Evolutionary conservation across 192 early-diverging fungal genomes (phyloP), one percentile per base, ranked within the genome.

Genomic region (Coemansia sp.): DNA sequence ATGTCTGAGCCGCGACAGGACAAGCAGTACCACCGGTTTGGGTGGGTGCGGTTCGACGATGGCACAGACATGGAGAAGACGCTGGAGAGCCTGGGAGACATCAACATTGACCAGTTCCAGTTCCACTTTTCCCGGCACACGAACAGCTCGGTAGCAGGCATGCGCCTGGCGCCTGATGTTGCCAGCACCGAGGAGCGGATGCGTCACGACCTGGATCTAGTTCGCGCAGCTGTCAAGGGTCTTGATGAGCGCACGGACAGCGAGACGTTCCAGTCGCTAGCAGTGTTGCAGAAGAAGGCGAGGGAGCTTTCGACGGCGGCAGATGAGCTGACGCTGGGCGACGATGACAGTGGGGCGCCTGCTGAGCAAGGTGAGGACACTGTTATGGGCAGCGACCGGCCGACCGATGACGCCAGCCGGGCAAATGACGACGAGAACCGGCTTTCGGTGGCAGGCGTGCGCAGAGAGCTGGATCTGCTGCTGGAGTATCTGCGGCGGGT

Each of bases 1-100:
- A 72, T 98, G 5, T 91, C 91, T 12, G 95, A 96, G 62, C 95
- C 96, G 2, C 86, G 86, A 19, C 86, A 91, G 29, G 82, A 86
- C 67, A 92, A 92, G 72, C 88, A 92, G 63, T 91, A 90, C 74
- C 86, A 90, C 71, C 90, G 96, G 14, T 84, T 94, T 61, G 96
- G 94, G 10, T 98, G 96, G 96, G 88, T 94, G 64, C 85, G 89
- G 21, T 96, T 97, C 65, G 85, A 89, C 53, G 80, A 90, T 24
- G 93, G 88, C 19, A 91, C 92, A n/a, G 90, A 96, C 67, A 84
- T 96, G 73, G 85, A 88, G 11, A 79, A 73, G 45, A 89, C 90
- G 19, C 69, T 87, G 65, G 82, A 86, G 21, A 70, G 76, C 38
- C 73, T 93, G 54, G 82, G 92, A 62, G 79, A 85, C 62, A 70